Evolutionary conservation across 2,329 filamentous ascomycete species (phyloP), one percentile per base, ranked within the genome.

Genomic region (Fusarium napiforme): DNA sequence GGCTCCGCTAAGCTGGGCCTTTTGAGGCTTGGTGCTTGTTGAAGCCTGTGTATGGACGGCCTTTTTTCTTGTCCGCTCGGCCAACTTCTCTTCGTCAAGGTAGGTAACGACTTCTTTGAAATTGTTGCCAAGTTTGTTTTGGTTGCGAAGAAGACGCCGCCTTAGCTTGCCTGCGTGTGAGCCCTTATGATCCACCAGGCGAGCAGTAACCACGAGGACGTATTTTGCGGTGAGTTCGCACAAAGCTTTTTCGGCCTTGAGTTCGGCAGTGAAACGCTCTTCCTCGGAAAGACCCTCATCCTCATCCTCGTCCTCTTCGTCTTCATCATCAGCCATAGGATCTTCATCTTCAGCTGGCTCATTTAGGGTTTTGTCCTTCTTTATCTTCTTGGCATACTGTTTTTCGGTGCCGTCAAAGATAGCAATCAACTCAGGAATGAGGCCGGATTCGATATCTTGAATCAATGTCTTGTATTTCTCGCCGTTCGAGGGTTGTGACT

Each of bases 151-250:
- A 28, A 99, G 85, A 26, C 95, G 88, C 76, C 90, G 89, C 71
- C 89, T 89, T 40, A 97, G 87, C 78, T 89, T 90, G 36, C 90
- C 91, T 14, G 87, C 87, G 36, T 89, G 84, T 16, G 87, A 83
- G 11, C 89, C 90, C 4, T 84, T 85, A 46, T 86, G 84, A 78
- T 97, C 94, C 57, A 98, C 85, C 45, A 95, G 90, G 60, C 90
- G 91, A 26, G 91, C 93, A 15, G 93, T 86, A 28, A 97, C 91
- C 18, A 92, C 93, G 46, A 97, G 88, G 42, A 98, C 93, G 47
- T 97, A 89, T 80, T 96, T 97, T 71, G 91, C 92, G 1, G 95
- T 92, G 32, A 98, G 86, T 77, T 96, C 93, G 82, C 96, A 98
- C 2, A 98, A 88, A 26, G 91, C 90, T 79, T 96, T 93, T 82